Percentiles rank a stretch among this genome's conserved stretches.
These are phyloP conservation scores for Allomyces macrogynus DNA, from an alignment of 192 early-diverging fungal genomes.

Conservation along the genomic window DNA sequence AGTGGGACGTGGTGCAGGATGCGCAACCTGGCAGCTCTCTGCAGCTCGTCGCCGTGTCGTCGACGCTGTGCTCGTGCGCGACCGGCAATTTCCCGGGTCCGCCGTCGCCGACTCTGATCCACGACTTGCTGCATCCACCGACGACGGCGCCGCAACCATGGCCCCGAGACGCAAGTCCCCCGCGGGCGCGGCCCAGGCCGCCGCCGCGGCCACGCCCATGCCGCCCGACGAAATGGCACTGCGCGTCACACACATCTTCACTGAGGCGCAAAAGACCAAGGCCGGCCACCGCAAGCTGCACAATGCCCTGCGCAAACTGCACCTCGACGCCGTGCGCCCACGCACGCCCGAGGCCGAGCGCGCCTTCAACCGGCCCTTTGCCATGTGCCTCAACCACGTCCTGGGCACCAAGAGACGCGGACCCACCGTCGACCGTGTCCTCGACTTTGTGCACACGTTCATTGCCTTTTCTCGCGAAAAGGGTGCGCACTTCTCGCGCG, in stretches of 20 bases:
- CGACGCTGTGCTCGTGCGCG: too few species aligned
- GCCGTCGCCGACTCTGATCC: too few species aligned
- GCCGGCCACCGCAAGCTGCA: background rate
- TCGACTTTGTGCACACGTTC: background rate
- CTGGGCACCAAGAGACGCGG: background rate
- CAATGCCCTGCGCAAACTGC: background rate
- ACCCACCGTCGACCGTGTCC: background rate
- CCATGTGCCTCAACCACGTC: background rate
- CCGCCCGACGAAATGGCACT: too few species aligned
- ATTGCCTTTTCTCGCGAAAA: background rate
- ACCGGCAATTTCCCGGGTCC: too few species aligned
- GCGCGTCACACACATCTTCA: background rate
- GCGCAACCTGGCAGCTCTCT: too few species aligned
- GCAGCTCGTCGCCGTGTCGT: too few species aligned
- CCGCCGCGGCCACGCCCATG: too few species aligned
- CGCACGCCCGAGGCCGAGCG: background rate
- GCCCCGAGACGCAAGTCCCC: too few species aligned
- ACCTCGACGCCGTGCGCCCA: background rate
- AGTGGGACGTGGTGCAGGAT: too few species aligned
- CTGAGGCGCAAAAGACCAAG: background rate
- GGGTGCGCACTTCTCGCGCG: background rate
- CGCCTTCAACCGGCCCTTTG: background rate
- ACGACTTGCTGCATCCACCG: too few species aligned
- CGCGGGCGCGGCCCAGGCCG: too few species aligned
- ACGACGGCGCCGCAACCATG: too few species aligned